phyloP scores from a whole-genome alignment of 805 yeast species.

The Kockiozyma suomiensis region DNA sequence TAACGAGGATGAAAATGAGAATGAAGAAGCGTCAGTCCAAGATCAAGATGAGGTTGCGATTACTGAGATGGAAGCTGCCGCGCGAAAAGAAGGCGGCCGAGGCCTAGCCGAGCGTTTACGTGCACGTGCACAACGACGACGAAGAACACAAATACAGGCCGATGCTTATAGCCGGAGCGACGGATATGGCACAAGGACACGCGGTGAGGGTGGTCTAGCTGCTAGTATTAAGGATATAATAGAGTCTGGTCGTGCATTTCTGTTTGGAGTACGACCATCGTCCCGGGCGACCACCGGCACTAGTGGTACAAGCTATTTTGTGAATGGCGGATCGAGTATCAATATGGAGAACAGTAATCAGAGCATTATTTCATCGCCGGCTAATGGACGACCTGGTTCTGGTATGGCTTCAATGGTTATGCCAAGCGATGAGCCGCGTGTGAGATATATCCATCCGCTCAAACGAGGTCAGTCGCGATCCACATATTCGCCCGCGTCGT shows the following conservation, averaged over 20 bases:
- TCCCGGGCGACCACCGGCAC: conserved; percentile 32
- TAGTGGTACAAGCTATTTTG: conserved; percentile 29
- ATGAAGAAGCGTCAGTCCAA: not conserved
- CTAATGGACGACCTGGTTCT: not conserved
- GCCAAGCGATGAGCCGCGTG: conserved; percentile 16
- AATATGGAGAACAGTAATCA: conserved; percentile 7
- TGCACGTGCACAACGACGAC: conserved; percentile 1
- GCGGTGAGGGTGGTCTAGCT: conserved; percentile 1
- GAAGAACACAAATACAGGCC: not conserved
- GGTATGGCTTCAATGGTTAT: not conserved
- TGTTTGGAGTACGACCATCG: conserved; percentile 20
- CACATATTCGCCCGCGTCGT: conserved; percentile 17
- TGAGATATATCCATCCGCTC: conserved; percentile 28
- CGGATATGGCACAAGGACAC: not conserved
- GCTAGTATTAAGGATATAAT: conserved; percentile 8
- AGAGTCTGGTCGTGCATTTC: conserved; percentile 13
- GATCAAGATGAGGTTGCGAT: conserved; percentile 3
- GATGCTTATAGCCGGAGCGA: not conserved
- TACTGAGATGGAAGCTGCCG: not conserved
- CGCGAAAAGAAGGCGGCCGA: conserved; percentile 6
- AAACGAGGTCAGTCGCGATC: conserved; percentile 31
- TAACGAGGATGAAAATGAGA: not conserved
- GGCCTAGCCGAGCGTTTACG: conserved; percentile 8
- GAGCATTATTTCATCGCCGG: not conserved
- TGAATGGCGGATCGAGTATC: conserved; percentile 16